These are phyloP conservation scores for Phycomyces blakesleeanus DNA, from an alignment of 192 early-diverging fungal genomes.

Conservation along the genomic window DNA sequence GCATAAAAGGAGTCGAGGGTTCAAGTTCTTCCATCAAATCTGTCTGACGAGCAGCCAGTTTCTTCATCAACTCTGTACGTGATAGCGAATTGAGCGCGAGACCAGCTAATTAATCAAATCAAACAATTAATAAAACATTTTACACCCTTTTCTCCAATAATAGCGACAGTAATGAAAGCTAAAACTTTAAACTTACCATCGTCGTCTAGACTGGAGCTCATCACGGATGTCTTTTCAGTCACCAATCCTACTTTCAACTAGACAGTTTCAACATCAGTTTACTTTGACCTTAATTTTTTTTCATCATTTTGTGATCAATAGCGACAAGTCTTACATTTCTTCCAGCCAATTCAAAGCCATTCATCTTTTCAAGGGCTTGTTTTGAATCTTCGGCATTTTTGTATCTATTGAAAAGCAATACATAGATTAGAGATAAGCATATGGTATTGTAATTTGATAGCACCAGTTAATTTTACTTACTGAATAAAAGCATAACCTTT, in stretches of 20 bases:
- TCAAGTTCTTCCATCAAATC: constrained; percentile 40
- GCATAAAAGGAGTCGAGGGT: constrained; percentile 17
- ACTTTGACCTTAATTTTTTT: background rate
- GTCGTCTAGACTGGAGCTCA: constrained; percentile 43
- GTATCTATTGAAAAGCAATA: constrained; percentile 45
- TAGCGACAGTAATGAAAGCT: too few relatives aligned
- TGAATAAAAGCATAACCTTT: constrained; percentile 80
- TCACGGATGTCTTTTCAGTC: constrained; percentile 54
- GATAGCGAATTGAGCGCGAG: constrained; percentile 66
- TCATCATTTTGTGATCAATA: too few relatives aligned
- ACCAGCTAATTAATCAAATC: too few relatives aligned
- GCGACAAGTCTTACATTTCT: constrained; percentile 50
- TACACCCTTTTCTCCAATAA: too few relatives aligned
- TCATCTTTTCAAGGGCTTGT: constrained; percentile 75
- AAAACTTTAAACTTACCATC: constrained; percentile 45
- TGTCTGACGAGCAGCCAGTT: constrained; percentile 60
- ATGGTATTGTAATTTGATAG: too few relatives aligned
- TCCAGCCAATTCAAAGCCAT: constrained; percentile 80
- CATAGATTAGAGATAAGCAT: too few relatives aligned
- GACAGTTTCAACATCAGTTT: background rate
- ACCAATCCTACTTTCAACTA: constrained; percentile 77
- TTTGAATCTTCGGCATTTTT: constrained; percentile 68
- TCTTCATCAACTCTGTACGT: constrained; percentile 77
- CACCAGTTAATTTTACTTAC: constrained; percentile 43
- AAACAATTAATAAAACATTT: too few relatives aligned